Conservation (phyloP, 108 stramenopile species). For the Aurantiochytrium sp. region DNA sequence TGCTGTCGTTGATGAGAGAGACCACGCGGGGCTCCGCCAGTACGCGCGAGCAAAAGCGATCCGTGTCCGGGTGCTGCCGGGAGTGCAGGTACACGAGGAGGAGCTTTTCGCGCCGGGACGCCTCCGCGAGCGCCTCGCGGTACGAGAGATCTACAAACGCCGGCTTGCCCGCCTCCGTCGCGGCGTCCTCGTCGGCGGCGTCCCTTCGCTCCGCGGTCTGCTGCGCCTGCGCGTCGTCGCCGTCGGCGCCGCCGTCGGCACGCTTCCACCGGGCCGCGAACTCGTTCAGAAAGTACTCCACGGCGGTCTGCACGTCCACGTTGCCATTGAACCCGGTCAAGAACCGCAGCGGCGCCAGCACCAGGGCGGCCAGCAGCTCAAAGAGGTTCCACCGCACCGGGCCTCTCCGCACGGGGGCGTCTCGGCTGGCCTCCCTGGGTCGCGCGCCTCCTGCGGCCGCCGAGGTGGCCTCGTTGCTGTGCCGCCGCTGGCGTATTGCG, state of each 20-base stretch:
- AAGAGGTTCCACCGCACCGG: neutral
- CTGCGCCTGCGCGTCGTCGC: too few relatives aligned
- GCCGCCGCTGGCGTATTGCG: neutral
- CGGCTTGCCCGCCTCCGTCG: neutral
- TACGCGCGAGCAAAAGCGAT: neutral
- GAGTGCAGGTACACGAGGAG: constrained; percentile 25
- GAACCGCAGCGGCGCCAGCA: constrained; percentile 13
- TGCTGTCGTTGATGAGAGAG: neutral
- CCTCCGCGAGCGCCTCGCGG: constrained; percentile 14
- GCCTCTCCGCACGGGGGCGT: neutral
- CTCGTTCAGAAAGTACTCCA: neutral
- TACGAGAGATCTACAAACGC: neutral
- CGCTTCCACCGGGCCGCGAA: neutral
- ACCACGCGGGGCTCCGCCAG: neutral
- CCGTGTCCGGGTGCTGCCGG: neutral
- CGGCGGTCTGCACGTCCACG: neutral
- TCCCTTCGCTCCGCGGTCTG: neutral
- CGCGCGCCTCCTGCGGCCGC: neutral
- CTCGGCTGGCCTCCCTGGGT: too few relatives aligned
- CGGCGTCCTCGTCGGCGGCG: neutral
- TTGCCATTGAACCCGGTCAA: constrained; percentile 19
- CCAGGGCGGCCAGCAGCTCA: neutral
- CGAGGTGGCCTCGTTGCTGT: neutral
- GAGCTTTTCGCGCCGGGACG: neutral
- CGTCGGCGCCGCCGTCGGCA: too few relatives aligned